phyloP scores from a whole-genome alignment of 2,329 filamentous ascomycete species.

The Torrubiellomyces zombiae region DNA sequence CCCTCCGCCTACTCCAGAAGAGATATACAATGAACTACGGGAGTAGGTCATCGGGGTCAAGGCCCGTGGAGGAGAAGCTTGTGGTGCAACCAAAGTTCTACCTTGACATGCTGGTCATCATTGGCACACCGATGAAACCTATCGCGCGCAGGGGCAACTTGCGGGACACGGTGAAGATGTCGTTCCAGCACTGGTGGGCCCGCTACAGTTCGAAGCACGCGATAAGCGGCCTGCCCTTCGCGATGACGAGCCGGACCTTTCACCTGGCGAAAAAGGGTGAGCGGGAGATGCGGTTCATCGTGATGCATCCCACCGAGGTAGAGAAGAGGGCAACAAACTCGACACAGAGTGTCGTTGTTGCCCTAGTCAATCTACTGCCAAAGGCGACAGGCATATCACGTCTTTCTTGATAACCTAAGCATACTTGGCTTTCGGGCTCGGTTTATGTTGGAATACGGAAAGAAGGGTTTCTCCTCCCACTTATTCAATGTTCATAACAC shows the following conservation, averaged over 20 bases:
- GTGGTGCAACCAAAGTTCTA: not conserved
- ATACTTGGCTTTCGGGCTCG: no score
- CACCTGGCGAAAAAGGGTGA: not conserved
- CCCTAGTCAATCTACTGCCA: no score
- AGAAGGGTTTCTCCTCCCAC: no score
- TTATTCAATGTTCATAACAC: no score
- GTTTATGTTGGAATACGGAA: no score
- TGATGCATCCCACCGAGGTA: conserved; percentile 1
- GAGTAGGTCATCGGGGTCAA: not conserved
- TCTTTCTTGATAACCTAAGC: no score
- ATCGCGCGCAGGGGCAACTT: not conserved
- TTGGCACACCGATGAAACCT: not conserved
- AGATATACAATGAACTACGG: conserved; percentile 2
- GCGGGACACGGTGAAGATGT: conserved; percentile 1
- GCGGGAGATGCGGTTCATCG: conserved; percentile 2
- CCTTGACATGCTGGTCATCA: not conserved
- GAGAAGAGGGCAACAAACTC: no score
- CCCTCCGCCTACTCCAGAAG: not conserved
- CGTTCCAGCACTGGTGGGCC: conserved; percentile 1
- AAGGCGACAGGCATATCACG: no score
- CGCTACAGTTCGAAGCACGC: conserved; percentile 1
- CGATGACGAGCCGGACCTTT: conserved; percentile 1
- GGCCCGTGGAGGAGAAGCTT: not conserved
- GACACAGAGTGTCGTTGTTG: no score
- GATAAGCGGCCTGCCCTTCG: conserved; percentile 1